Base-by-base conservation (phyloP, 768 basidiomycete genomes). In the Psilocybe sp. region DNA sequence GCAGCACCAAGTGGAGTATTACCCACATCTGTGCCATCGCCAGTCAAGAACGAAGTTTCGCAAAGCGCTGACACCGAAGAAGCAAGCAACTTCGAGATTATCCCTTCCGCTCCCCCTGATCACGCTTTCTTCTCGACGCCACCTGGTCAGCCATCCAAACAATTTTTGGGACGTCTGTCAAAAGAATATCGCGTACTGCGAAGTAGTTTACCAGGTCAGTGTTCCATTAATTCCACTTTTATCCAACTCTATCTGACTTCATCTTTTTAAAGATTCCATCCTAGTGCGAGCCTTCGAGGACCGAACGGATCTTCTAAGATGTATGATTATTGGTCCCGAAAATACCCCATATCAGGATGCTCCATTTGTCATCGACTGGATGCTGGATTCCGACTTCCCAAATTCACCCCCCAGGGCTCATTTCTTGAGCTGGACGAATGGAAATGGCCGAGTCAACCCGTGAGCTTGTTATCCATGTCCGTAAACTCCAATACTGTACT, bases 271-370 rank as follows among this genome's bases (percentile, higher is more conserved):
- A 89, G 92, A 93, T 51, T 86, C 87, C 12, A 94, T 98, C 56
- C 61, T 96, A 46, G 90, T 98, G 42, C 83, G 93, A 50, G 87
- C 87, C 19, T 98, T 89, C 62, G 94, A 97, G 66, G 88, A 96
- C 64, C 82, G 94, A 20, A 75, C 82, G 39, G 94, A 98, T 71
- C 77, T 98, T 34, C 67, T 97, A 52, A 82, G 94, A 31, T 89
- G 80, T 61, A 75, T 98, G 43, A 98, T 98, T 52, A 84, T 98
- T 54, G 94, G 94, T 3, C 92, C 93, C 50, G 83, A 88, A 59
- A 94, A 93, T 55, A 97, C 95, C 8, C 94, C 94, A n/a, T 97
- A 96, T 57, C 82, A 91, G 65, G 88, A 95, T 65, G 91, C 92
- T 15, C 95, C 94, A 0, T 95, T 96, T 68, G 85, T 97, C 19